These are phyloP conservation scores for Adansonia digitata DNA, from an alignment of 345 rosid genomes.

Conservation along the genomic window DNA sequence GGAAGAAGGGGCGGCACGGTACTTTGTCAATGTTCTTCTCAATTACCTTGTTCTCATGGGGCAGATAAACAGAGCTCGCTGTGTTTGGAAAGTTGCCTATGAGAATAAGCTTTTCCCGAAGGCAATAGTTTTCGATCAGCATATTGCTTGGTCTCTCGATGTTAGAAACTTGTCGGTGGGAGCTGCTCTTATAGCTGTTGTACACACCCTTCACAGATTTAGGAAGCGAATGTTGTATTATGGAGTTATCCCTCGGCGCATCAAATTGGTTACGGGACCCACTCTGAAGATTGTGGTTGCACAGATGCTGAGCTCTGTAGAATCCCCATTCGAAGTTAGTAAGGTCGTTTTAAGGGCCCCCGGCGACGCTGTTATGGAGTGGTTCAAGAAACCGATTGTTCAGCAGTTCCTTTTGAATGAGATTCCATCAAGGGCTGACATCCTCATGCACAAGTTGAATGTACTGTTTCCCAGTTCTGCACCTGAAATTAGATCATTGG, in stretches of 20 bases:
- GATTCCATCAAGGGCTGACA: constrained; percentile 79
- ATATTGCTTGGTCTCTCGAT: constrained; percentile 96
- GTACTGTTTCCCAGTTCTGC: constrained; percentile 84
- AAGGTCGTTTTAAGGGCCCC: constrained; percentile 91
- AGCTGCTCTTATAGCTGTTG: constrained; percentile 94
- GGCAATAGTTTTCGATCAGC: constrained; percentile 95
- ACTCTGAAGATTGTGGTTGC: constrained; percentile 87
- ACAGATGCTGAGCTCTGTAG: constrained; percentile 89
- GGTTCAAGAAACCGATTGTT: constrained; percentile 97
- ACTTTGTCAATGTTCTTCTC: constrained; percentile 88
- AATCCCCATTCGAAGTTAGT: constrained; percentile 92
- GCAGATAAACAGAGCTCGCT: constrained; percentile 88
- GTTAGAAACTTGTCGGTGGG: constrained; percentile 92
- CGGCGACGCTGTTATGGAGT: constrained; percentile 86
- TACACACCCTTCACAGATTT: constrained; percentile 91
- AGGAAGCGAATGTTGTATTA: constrained; percentile 92
- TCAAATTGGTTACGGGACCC: constrained; percentile 94
- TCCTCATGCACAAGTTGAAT: constrained; percentile 92
- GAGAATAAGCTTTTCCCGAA: constrained; percentile 97
- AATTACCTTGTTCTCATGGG: constrained; percentile 97
- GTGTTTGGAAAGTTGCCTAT: constrained; percentile 96
- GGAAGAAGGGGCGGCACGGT: constrained; percentile 92
- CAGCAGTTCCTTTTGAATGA: constrained; percentile 95
- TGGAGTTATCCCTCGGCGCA: constrained; percentile 88
- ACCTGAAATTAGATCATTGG: constrained; percentile 80